Evolutionary conservation across 2,329 filamentous ascomycete species (phyloP), one percentile per base, ranked within the genome.

Genomic region (Colletotrichum sp.): DNA sequence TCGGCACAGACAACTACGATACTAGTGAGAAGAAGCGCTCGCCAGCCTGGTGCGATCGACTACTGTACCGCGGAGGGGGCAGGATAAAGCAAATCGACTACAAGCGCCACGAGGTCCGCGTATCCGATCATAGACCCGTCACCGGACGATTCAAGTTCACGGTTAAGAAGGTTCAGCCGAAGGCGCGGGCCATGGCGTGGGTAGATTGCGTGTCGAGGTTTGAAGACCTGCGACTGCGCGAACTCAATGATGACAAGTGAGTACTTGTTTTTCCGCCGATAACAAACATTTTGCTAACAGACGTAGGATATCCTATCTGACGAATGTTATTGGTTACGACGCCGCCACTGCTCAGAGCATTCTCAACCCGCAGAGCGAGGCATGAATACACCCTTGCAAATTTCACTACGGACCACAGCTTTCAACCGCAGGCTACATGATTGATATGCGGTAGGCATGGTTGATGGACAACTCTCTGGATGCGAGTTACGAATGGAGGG

Each of bases 21-120:
- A 94, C 95, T 1, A 96, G 95, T 80, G 97, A 99, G 84, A 99
- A 99, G 89, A 95, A 95, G 84, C 92, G 97, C 66, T 94, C 95
- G 27, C 97, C 97, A 0, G 97, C 97, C 2, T 99, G 97, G 97
- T 99, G 97, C 83, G 97, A 99, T 87, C 92, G 97, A 44, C 87
- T 99, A 49, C 87, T 99, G n/a, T 98, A 95, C 82, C 91, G 96
- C 27, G 95, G 95, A 27, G 86, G 94, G 15, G 95, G 95, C 32
- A 92, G 94, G 72, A 93, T 99, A 80, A 93, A 95, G 84, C 96
- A 99, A 84, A 86, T 96, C 65, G 95, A 98, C 78, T 99, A 99
- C 84, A 89, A 91, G 66, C 89, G 97, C 65, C 96, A 98, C 85
- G 97, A 99, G 84, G 94, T 99, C 39, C 91, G 93, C 76, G 95